These are phyloP conservation scores for Gaeumannomyces tritici DNA, from an alignment of 2,329 filamentous ascomycete species.

Conservation along the genomic window DNA sequence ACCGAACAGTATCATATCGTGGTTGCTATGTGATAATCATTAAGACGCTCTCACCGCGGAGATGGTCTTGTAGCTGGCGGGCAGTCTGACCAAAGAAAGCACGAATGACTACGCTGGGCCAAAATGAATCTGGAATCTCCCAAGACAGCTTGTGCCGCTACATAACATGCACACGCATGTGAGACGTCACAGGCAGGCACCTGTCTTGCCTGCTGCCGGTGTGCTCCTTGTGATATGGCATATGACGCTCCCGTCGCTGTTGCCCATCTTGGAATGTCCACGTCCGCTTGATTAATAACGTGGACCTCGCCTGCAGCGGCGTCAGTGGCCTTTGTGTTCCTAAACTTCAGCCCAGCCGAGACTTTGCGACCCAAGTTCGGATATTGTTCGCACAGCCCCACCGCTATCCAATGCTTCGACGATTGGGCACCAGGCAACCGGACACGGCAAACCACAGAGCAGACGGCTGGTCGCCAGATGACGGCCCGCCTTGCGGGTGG, in stretches of 20 bases:
- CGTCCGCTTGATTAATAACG: not conserved
- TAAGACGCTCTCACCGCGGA: too few relatives aligned
- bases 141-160: too few relatives aligned
- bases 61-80: too few relatives aligned
- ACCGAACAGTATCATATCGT: too few relatives aligned
- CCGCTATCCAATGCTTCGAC: too few relatives aligned
- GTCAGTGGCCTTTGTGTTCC: not conserved
- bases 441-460: not conserved
- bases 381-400: not conserved
- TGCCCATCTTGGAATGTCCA: not conserved
- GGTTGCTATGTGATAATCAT: too few relatives aligned
- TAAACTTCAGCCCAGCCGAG: not conserved
- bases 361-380: not conserved
- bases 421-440: not conserved
- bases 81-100: too few relatives aligned
- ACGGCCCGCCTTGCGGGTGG: not conserved
- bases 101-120: too few relatives aligned
- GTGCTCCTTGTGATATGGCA: too few relatives aligned
- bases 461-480: not conserved
- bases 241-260: not conserved
- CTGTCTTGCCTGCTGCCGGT: not conserved
- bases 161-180: too few relatives aligned
- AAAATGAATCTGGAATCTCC: too few relatives aligned
- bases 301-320: not conserved
- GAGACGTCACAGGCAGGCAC: too few relatives aligned